A percentile compares a stretch with the other conserved stretches of the same genome.
Conservation (phyloP, 768 basidiomycete species). For the Xerocomus brunneocitrinus region DNA sequence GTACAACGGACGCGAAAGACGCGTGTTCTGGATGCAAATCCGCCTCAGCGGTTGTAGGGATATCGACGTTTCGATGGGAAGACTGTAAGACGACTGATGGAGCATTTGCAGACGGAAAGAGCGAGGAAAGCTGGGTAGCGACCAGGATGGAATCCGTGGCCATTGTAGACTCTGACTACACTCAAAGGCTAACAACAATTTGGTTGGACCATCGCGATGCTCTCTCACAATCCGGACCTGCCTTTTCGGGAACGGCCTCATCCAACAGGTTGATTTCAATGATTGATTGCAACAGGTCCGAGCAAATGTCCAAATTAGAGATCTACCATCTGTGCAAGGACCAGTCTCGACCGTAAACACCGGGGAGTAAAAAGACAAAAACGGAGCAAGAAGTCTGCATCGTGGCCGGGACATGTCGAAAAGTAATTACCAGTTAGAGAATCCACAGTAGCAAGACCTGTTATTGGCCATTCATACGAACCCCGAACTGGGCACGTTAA, state of each 20-base stretch:
- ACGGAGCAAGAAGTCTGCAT: not conserved
- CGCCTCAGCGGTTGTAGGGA: slow-evolving; percentile 37
- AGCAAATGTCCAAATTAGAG: too few relatives aligned
- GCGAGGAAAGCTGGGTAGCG: slow-evolving; percentile 59
- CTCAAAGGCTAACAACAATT: not conserved
- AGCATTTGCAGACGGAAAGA: slow-evolving; percentile 50
- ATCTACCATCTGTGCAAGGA: not conserved
- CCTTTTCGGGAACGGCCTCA: slow-evolving; percentile 20
- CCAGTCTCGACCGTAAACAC: not conserved
- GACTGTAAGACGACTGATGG: slow-evolving; percentile 55
- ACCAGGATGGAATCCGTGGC: slow-evolving; percentile 37
- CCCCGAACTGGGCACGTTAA: not conserved
- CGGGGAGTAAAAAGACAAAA: not conserved
- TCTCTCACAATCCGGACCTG: slow-evolving; percentile 2
- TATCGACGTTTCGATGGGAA: slow-evolving; percentile 48
- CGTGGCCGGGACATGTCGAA: not conserved
- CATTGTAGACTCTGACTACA: slow-evolving; percentile 18
- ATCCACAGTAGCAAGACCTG: not conserved
- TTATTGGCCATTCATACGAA: not conserved
- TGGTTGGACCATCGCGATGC: not conserved
- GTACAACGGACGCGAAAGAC: slow-evolving; percentile 52
- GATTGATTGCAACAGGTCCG: not conserved
- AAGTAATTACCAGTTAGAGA: not conserved
- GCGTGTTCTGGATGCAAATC: slow-evolving; percentile 70
- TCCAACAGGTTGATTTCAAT: not conserved